Evolutionary conservation across 371 early-diverging fungal genomes (phyloP), one percentile per base, ranked within the genome.

Genomic region (Syncephalastrum sp.): DNA sequence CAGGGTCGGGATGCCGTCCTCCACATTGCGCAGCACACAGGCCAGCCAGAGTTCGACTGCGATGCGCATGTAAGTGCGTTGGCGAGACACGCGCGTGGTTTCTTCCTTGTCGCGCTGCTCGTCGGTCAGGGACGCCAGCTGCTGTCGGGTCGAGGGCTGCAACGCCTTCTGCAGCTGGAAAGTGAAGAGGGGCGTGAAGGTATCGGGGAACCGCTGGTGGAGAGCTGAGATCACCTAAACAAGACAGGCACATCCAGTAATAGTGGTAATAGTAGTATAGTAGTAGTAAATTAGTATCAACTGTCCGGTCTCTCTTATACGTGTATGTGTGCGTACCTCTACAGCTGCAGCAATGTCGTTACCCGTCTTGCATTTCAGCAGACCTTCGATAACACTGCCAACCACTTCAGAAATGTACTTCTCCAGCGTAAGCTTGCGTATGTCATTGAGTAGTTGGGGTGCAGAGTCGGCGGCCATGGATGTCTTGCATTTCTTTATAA

Each of bases 321-420:
- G 6, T 33, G 19, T 17, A 21, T 50, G n/a, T 23, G 29, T 19
- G 49, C 51, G 53, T 79, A 85, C 86, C 63, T 96, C 94, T 6
- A 93, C 87, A 4, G 91, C 91, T 0, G 95, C 93, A 53, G 70
- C 69, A 27, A 94, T 81, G 68, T 97, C 97, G 4, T 77, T 68
- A 7, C 79, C 69, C 3, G 82, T 77, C 63, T 88, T 87, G 65
- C 92, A 89, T 44, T 85, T 84, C 7, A 79, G 59, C 61, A 85
- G 72, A 15, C 91, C 91, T 56, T 96, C 97, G 38, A 85, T 71
- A 8, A 94, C 84, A 19, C 94, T 88, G 2, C 86, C 77, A 3
- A 90, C 94, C 17, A 96, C 83, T 81, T 98, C 99, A 33, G 89
- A 87, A 59, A 96, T 82, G 70, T 97, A 98, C 67, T 97, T 98